phyloP scores from a whole-genome alignment of 345 rosid genomes.

The Erysimum cheiranthoides region DNA sequence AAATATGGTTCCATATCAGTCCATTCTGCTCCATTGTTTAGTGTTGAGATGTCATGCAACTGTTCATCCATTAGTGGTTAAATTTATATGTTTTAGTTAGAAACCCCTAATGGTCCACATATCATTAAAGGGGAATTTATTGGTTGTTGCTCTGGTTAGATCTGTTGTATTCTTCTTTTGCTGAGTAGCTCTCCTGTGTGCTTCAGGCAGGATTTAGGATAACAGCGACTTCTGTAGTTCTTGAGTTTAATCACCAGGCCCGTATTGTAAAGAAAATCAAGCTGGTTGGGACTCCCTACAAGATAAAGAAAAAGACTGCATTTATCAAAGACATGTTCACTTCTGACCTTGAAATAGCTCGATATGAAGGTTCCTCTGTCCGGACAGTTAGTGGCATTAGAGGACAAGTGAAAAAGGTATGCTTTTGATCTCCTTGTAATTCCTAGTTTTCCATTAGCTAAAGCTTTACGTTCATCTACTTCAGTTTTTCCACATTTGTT shows the following conservation, averaged over 20 bases:
- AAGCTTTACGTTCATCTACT: not conserved
- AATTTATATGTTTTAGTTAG: not conserved
- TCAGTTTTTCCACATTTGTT: conserved; percentile 11
- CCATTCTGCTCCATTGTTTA: conserved; percentile 9
- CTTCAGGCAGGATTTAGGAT: conserved; percentile 80
- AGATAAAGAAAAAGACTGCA: conserved; percentile 90
- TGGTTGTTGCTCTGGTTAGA: conserved; percentile 6
- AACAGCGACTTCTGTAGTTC: conserved; percentile 77
- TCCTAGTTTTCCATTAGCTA: not conserved
- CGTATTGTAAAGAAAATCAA: conserved; percentile 83
- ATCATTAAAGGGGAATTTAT: not conserved
- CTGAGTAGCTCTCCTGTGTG: conserved; percentile 38
- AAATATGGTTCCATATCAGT: not conserved
- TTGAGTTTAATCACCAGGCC: conserved; percentile 85
- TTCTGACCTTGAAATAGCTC: conserved; percentile 92
- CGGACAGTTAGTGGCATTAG: conserved; percentile 95
- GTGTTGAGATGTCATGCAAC: not conserved
- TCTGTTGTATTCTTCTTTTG: conserved; percentile 20
- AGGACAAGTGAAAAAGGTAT: conserved; percentile 92
- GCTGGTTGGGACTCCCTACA: conserved; percentile 89
- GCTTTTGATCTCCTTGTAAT: conserved; percentile 22
- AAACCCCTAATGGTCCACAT: conserved; percentile 2
- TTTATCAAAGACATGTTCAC: conserved; percentile 90
- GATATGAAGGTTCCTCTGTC: conserved; percentile 84
- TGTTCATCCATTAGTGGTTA: conserved; percentile 24